Conservation (phyloP, 164 flowering plant genomes). For the Kingdonia uniflora region DNA sequence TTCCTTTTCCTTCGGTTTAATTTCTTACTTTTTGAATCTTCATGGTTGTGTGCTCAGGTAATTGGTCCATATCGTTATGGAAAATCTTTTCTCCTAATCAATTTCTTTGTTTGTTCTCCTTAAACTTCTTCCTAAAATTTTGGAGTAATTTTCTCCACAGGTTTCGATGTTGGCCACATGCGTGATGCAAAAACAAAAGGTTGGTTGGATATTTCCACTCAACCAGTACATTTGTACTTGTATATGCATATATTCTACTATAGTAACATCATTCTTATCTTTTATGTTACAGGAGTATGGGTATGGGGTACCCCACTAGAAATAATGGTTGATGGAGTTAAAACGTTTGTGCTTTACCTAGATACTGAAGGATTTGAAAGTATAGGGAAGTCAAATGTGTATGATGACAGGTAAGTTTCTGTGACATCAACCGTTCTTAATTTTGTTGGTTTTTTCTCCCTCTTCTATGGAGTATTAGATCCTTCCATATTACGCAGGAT, state of each 20-base stretch:
- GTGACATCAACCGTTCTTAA: slow-evolving; percentile 2
- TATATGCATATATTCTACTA: not conserved
- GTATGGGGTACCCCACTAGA: slow-evolving; percentile 90
- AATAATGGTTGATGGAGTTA: slow-evolving; percentile 64
- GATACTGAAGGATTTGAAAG: slow-evolving; percentile 99
- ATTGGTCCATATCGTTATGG: slow-evolving; percentile 99
- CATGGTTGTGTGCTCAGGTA: slow-evolving; percentile 45
- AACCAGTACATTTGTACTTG: not conserved
- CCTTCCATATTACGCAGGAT: slow-evolving; percentile 42
- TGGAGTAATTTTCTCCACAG: slow-evolving; percentile 28
- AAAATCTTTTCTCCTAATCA: slow-evolving; percentile 83
- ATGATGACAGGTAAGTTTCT: slow-evolving; percentile 75
- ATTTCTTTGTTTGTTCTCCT: not conserved
- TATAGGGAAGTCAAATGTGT: slow-evolving; percentile 96
- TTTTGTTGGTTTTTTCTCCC: not conserved
- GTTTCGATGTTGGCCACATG: slow-evolving; percentile 99
- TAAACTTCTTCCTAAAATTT: slow-evolving; percentile 2
- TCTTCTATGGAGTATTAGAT: not conserved
- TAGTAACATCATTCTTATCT: not conserved
- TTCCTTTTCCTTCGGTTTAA: too few species aligned
- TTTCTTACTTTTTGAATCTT: not conserved
- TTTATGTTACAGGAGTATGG: slow-evolving; percentile 68
- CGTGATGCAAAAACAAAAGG: slow-evolving; percentile 99
- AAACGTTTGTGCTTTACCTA: slow-evolving; percentile 83
- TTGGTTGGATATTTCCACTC: slow-evolving; percentile 8